These are phyloP conservation scores for Achaetomium macrosporum DNA, from an alignment of 2,329 filamentous ascomycete genomes.

Conservation along the genomic window DNA sequence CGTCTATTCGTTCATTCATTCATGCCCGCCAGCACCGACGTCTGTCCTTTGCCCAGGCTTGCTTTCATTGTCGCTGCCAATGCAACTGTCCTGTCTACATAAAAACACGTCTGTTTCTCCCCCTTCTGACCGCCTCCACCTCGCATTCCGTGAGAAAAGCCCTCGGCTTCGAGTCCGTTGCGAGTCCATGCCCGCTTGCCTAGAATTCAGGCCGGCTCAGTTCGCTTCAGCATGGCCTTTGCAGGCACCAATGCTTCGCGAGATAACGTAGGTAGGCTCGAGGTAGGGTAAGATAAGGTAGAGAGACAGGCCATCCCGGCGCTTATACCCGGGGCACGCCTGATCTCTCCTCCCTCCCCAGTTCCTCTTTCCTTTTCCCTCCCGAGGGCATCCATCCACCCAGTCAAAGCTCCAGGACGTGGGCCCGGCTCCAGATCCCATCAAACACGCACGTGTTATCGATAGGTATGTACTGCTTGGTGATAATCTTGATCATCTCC, in stretches of 20 bases:
- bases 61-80: background rate
- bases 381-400: background rate
- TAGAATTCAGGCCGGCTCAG: background rate
- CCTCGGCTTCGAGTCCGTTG: too few species aligned
- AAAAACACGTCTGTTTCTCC: background rate
- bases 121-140: background rate
- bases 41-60: background rate
- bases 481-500: constrained; percentile 87
- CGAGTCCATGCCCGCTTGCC: background rate
- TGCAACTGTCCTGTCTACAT: background rate
- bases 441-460: constrained; percentile 68
- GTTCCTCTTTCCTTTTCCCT: background rate
- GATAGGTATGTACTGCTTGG: constrained; percentile 65
- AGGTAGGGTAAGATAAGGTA: background rate
- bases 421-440: constrained; percentile 58
- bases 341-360: background rate
- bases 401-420: constrained; percentile 48
- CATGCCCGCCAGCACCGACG: background rate
- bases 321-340: background rate
- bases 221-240: constrained; percentile 10
- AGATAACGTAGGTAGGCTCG: background rate
- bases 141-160: too few species aligned
- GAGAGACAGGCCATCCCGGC: background rate
- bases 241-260: background rate
- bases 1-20: constrained; percentile 3